Evolutionary conservation across 1,139 yeast species (phyloP).

Genomic region (Saccharomycopsis crataegensis): DNA sequence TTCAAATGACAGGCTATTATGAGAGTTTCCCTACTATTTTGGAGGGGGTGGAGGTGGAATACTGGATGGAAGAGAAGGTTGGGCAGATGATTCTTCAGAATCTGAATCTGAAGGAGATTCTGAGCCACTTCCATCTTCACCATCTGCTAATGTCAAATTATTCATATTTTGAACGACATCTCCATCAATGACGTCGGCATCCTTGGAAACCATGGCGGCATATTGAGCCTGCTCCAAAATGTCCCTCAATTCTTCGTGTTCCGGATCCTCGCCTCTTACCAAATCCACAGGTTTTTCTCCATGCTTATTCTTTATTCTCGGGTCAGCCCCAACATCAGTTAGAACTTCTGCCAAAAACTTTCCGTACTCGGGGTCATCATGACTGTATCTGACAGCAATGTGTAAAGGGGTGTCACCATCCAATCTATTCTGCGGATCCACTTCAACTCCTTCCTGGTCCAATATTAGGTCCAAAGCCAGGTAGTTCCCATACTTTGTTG

Average conservation of each 20-base stretch:
- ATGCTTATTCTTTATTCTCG: constrained; percentile 47
- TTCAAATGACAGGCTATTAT: not conserved
- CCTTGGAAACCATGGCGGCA: constrained; percentile 34
- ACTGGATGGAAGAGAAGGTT: constrained; percentile 1
- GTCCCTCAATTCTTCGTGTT: constrained; percentile 41
- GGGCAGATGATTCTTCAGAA: constrained; percentile 20
- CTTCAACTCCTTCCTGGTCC: constrained; percentile 86
- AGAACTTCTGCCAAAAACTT: constrained; percentile 70
- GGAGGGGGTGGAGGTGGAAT: constrained; percentile 10
- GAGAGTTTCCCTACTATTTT: not conserved
- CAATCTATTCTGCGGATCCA: constrained; percentile 65
- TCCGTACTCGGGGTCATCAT: constrained; percentile 82
- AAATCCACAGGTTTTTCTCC: constrained; percentile 73
- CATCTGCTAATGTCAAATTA: constrained; percentile 24
- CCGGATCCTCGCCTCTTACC: constrained; percentile 42
- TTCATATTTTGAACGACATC: constrained; percentile 23
- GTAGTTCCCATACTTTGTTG: constrained; percentile 75
- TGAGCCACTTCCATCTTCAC: constrained; percentile 24
- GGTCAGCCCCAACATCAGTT: constrained; percentile 90
- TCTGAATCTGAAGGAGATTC: constrained; percentile 28
- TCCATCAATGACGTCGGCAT: constrained; percentile 19
- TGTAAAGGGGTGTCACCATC: constrained; percentile 90
- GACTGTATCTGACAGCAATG: constrained; percentile 68
- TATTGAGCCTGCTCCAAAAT: constrained; percentile 77
- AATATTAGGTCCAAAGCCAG: constrained; percentile 77